Evolutionary conservation across 1,284 basidiomycete genomes (phyloP).

Genomic region (Trichosporon coremiiforme): DNA sequence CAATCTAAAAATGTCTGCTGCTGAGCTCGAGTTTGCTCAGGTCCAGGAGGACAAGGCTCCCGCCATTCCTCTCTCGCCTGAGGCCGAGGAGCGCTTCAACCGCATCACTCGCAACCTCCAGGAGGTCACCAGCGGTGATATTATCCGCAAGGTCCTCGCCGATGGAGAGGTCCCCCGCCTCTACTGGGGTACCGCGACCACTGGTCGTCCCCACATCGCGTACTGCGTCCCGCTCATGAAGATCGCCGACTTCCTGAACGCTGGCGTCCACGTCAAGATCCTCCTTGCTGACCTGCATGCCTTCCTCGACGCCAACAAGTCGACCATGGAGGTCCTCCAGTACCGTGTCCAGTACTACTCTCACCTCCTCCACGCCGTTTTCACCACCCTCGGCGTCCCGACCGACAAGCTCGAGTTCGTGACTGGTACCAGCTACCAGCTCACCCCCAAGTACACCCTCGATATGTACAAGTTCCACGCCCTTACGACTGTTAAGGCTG

Average conservation of each 20-base stretch:
- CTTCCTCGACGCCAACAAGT: slow-evolving; percentile 97
- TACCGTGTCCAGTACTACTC: slow-evolving; percentile 92
- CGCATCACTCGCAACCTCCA: slow-evolving; percentile 84
- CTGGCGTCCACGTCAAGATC: slow-evolving; percentile 86
- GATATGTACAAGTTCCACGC: slow-evolving; percentile 91
- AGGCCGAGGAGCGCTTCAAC: slow-evolving; percentile 68
- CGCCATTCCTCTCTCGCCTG: slow-evolving; percentile 42
- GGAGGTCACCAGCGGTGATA: slow-evolving; percentile 85
- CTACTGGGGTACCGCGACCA: slow-evolving; percentile 94
- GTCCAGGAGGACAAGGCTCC: slow-evolving; percentile 31
- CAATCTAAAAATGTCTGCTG: slow-evolving; percentile 15
- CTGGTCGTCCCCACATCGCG: slow-evolving; percentile 92
- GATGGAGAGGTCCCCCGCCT: slow-evolving; percentile 76
- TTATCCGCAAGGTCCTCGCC: slow-evolving; percentile 76
- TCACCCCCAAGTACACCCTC: slow-evolving; percentile 87
- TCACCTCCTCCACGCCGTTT: slow-evolving; percentile 76
- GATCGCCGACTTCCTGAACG: slow-evolving; percentile 93
- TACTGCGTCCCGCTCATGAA: slow-evolving; percentile 96
- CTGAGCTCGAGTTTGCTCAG: slow-evolving; percentile 38
- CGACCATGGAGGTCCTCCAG: slow-evolving; percentile 88
- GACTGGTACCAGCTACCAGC: slow-evolving; percentile 78
- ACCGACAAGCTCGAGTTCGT: slow-evolving; percentile 81
- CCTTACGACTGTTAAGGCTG: slow-evolving; percentile 90
- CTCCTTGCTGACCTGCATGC: slow-evolving; percentile 97
- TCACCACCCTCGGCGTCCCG: slow-evolving; percentile 86